These are phyloP conservation scores for Hypericum androsaemum DNA, from an alignment of 345 rosid species.

Conservation along the genomic window DNA sequence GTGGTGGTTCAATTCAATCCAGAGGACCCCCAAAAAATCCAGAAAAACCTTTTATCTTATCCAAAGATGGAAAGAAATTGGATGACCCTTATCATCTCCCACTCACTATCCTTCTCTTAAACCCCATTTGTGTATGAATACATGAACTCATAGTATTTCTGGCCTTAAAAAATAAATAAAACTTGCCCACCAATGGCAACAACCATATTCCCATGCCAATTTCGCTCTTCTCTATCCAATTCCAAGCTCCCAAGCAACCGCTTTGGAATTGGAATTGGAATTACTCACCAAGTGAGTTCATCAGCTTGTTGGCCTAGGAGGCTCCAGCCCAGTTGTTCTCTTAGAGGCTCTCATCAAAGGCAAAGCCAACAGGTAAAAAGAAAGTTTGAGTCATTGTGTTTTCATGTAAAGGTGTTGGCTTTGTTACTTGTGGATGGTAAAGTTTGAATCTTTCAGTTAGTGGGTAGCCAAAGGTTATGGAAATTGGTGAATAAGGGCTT, in stretches of 20 bases:
- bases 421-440: neutral
- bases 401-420: neutral
- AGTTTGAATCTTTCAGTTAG: slow-evolving; percentile 1
- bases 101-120: too few species aligned
- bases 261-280: slow-evolving; percentile 10
- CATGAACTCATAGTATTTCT: neutral
- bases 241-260: slow-evolving; percentile 26
- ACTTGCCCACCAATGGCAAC: slow-evolving; percentile 9
- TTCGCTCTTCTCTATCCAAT: slow-evolving; percentile 26
- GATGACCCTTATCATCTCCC: too few species aligned
- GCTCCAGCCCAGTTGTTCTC: slow-evolving; percentile 26
- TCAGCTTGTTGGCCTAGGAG: slow-evolving; percentile 18
- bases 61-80: too few species aligned
- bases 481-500: neutral
- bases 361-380: slow-evolving; percentile 32
- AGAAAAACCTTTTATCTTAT: too few species aligned
- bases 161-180: slow-evolving; percentile 26
- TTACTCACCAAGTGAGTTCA: slow-evolving; percentile 12
- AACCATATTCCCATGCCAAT: slow-evolving; percentile 29
- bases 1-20: too few species aligned
- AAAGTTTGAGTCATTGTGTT: neutral
- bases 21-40: too few species aligned
- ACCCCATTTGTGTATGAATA: neutral
- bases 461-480: neutral
- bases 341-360: slow-evolving; percentile 20